Conservation (phyloP, 345 rosid genomes). For the Pugionium cornutum region DNA sequence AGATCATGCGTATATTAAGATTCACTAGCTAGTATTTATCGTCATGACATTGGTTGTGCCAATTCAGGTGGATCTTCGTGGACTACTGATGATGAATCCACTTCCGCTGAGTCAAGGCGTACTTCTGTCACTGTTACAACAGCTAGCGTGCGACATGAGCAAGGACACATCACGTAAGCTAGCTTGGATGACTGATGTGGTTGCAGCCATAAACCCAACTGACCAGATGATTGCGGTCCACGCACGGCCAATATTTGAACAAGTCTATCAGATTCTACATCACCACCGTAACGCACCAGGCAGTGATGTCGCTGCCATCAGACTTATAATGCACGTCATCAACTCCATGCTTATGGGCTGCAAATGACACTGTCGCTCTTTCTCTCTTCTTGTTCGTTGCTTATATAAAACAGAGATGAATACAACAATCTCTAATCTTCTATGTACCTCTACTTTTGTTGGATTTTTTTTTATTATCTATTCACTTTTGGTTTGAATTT, state of each 20-base stretch:
- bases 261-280: conserved; percentile 65
- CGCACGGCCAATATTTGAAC: conserved; percentile 68
- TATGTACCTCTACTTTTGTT: conserved; percentile 16
- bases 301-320: conserved; percentile 53
- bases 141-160: conserved; percentile 70
- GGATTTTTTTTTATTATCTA: not conserved
- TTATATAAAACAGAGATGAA: conserved; percentile 34
- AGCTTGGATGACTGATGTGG: conserved; percentile 81
- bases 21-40: not conserved
- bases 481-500: conserved; percentile 31
- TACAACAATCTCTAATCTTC: conserved; percentile 5
- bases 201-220: conserved; percentile 65
- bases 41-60: conserved; percentile 1
- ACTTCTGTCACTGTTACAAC: conserved; percentile 79
- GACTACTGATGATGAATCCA: conserved; percentile 55
- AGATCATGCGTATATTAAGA: not conserved
- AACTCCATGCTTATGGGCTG: conserved; percentile 60
- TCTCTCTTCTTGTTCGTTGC: conserved; percentile 18
- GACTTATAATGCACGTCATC: conserved; percentile 70
- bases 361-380: conserved; percentile 44
- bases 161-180: conserved; percentile 65
- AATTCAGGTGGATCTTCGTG: conserved; percentile 64
- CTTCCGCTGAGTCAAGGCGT: conserved; percentile 88
- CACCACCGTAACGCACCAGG: conserved; percentile 56
- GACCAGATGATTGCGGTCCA: conserved; percentile 67